Percentiles rank a stretch among this genome's conserved stretches.
phyloP scores from a whole-genome alignment of 2,329 filamentous ascomycete species.

The Fusarium sp. region DNA sequence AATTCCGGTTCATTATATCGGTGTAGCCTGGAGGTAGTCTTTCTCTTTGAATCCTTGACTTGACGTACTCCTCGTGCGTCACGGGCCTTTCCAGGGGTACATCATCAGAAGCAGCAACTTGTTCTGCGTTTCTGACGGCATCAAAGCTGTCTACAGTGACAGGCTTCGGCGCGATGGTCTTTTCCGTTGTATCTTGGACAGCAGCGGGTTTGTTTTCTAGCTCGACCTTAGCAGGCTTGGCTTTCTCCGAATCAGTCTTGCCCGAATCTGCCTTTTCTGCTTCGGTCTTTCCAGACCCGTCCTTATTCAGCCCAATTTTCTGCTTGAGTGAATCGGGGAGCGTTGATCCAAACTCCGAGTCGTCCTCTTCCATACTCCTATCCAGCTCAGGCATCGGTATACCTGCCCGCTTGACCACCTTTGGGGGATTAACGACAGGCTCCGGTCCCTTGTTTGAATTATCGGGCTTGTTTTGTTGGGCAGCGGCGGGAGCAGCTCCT shows the following conservation, averaged over 20 bases:
- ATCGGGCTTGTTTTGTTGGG: not conserved
- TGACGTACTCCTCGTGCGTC: constrained; percentile 65
- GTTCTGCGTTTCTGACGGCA: constrained; percentile 11
- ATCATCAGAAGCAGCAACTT: constrained; percentile 1
- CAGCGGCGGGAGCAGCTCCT: constrained; percentile 19
- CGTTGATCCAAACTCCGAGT: constrained; percentile 42
- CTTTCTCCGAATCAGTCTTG: not conserved
- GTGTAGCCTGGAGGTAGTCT: constrained; percentile 62
- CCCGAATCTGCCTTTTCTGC: not conserved
- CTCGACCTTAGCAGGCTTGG: not conserved
- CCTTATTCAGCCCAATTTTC: constrained; percentile 40
- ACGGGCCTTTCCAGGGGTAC: constrained; percentile 48
- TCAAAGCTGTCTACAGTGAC: constrained; percentile 22
- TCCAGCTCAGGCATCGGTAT: constrained; percentile 41
- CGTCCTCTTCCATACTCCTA: constrained; percentile 28
- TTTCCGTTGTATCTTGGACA: constrained; percentile 5
- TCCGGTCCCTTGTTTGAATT: constrained; percentile 3
- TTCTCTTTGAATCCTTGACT: constrained; percentile 54
- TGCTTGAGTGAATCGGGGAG: constrained; percentile 48
- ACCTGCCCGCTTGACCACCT: constrained; percentile 31
- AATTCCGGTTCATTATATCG: constrained; percentile 56
- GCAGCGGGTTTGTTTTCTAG: constrained; percentile 16
- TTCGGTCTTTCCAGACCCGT: not conserved
- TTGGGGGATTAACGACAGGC: constrained; percentile 11
- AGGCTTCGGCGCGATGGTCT: not conserved